phyloP scores from a whole-genome alignment of 129 eudicot genomes.

The Chrysanthemum lavandulifolium region DNA sequence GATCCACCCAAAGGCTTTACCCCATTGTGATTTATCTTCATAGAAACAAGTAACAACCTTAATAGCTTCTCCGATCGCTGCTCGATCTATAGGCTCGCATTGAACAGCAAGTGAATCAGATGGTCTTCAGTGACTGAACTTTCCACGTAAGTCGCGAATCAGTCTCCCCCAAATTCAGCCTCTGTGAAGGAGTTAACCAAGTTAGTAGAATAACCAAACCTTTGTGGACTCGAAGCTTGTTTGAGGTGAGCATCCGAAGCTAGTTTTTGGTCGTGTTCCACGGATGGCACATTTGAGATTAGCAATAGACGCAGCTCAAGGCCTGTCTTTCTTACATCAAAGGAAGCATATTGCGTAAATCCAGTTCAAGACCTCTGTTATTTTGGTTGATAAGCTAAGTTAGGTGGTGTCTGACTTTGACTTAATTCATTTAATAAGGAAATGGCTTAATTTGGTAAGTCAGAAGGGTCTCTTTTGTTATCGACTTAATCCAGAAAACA shows the following conservation, averaged over 20 bases:
- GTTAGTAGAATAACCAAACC: conserved; percentile 29
- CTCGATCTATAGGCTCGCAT: conserved; percentile 45
- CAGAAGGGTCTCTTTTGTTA: too few relatives aligned
- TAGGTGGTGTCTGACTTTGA: too few relatives aligned
- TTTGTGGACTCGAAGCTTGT: conserved; percentile 28
- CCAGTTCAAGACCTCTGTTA: conserved; percentile 23
- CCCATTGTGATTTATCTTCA: conserved; percentile 70
- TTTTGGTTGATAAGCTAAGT: conserved; percentile 16
- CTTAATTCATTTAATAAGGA: too few relatives aligned
- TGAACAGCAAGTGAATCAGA: too few relatives aligned
- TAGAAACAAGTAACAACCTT: conserved; percentile 57
- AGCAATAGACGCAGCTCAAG: conserved; percentile 28
- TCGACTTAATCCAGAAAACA: too few relatives aligned
- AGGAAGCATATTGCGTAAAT: neutral
- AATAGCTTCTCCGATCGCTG: conserved; percentile 56
- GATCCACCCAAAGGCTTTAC: conserved; percentile 69
- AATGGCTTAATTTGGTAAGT: too few relatives aligned
- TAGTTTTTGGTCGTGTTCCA: too few relatives aligned
- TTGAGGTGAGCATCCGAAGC: conserved; percentile 22
- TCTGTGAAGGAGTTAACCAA: conserved; percentile 26
- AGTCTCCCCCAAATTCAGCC: conserved; percentile 35
- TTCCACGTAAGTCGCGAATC: conserved; percentile 32
- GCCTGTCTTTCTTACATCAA: conserved; percentile 27
- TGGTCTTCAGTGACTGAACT: neutral
- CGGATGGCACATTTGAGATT: conserved; percentile 16